Base-by-base conservation (phyloP, 2,329 filamentous ascomycete species). In the Colletotrichum phormii region DNA sequence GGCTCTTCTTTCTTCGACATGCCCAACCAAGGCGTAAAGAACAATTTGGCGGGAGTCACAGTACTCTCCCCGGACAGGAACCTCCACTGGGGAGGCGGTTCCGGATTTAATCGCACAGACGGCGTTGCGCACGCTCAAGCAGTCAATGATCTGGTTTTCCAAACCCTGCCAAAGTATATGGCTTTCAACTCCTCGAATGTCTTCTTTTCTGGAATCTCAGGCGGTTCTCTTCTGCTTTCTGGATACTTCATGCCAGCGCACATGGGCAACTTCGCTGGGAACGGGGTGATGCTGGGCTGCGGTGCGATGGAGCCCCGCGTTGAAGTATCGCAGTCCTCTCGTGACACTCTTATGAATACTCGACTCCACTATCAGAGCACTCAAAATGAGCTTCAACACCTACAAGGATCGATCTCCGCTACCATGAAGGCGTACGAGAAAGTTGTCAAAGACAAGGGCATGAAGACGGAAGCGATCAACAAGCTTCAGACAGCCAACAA, bases 191-290 rank as follows among this genome's bases (percentile, higher is more conserved):
- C 79, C 18, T 81, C 80, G 26, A 83, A 87, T 26, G 85, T 90
- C 53, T 88, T 86, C 76, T 90, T 90, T 80, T 90, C 87, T 0
- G 89, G 89, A 12, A 88, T 90, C 0, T 87, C 84, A 2, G 89
- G 89, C 26, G 89, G 89, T 8, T 82, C 84, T 2, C 82, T 91
- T 15, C 79, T 89, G 35, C 84, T 91, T 26, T 84, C 82, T 1
- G 88, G 88, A 3, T 90, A 89, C 81, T 89, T 90, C 78, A 84
- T 91, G 67, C 89, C 89, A 2, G 85, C 85, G 0, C 88, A 88
- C 75, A 86, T 89, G 82, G 81, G 84, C 46, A 85, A 86, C 70
- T 89, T 84, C 69, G 80, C 82, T 29, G 86, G 85, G 53, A 82
- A 80, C 22, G 89, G 88, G 2, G 86, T 90, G 0, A 79, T 90